Conservation (phyloP, 495 filamentous ascomycete species). For the Opeltia flavorubescens region DNA sequence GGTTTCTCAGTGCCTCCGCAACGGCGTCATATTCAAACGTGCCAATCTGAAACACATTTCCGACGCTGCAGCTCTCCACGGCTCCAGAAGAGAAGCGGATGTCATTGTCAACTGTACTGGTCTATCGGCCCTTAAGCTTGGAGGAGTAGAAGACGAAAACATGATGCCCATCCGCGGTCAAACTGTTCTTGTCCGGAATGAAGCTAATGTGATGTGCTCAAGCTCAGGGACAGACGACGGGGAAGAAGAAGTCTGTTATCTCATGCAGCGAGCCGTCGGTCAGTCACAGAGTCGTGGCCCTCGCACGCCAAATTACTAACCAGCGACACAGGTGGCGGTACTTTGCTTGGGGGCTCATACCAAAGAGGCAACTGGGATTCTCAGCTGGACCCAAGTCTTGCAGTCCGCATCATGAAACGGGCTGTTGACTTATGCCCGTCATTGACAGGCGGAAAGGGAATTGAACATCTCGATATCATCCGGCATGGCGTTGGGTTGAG, state of each 20-base stretch:
- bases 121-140: slow-evolving; percentile 54
- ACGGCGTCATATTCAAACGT: slow-evolving; percentile 51
- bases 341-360: slow-evolving; percentile 78
- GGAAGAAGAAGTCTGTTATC: slow-evolving; percentile 66
- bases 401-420: slow-evolving; percentile 79
- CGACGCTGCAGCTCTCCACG: slow-evolving; percentile 53
- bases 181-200: slow-evolving; percentile 77
- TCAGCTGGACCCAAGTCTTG: slow-evolving; percentile 65
- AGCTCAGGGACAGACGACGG: slow-evolving; percentile 71
- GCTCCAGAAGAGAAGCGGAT: slow-evolving; percentile 46
- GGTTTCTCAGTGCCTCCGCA: slow-evolving; percentile 54
- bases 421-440: slow-evolving; percentile 56
- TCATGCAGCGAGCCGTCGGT: slow-evolving; percentile 79
- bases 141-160: slow-evolving; percentile 65
- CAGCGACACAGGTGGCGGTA: slow-evolving; percentile 40
- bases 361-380: slow-evolving; percentile 73
- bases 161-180: slow-evolving; percentile 76
- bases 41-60: slow-evolving; percentile 52
- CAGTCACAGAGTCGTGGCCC: slow-evolving; percentile 4
- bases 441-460: slow-evolving; percentile 61
- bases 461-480: slow-evolving; percentile 71
- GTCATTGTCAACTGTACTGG: slow-evolving; percentile 84
- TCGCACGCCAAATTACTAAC: background rate
- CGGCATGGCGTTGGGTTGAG: slow-evolving; percentile 80
- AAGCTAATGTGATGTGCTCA: slow-evolving; percentile 52